A percentile compares a stretch with the other conserved stretches of the same genome.
Conservation (phyloP, 2,329 filamentous ascomycete species). For the Bipolaris zeicola region DNA sequence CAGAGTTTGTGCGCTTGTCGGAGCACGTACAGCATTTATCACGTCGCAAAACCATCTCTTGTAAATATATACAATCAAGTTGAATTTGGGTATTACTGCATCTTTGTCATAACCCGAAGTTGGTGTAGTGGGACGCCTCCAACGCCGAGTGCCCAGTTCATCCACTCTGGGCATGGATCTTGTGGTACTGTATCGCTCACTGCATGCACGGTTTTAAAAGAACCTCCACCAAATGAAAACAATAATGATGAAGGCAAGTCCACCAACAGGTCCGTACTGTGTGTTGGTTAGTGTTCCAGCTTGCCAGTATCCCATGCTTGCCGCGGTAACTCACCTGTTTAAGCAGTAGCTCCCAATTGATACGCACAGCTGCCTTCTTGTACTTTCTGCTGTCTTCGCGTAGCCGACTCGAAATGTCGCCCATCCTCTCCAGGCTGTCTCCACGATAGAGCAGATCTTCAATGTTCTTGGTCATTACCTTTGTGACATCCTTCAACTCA, state of each 20-base stretch:
- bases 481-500: constrained; percentile 95
- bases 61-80: constrained; percentile 6
- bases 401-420: constrained; percentile 85
- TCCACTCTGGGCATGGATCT: background rate
- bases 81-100: constrained; percentile 28
- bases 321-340: constrained; percentile 68
- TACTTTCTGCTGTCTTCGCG: constrained; percentile 96
- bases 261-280: constrained; percentile 86
- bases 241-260: constrained; percentile 78
- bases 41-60: background rate
- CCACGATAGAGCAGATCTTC: constrained; percentile 95
- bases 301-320: background rate
- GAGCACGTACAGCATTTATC: background rate
- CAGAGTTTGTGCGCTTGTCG: background rate
- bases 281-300: constrained; percentile 19
- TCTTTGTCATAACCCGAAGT: constrained; percentile 5
- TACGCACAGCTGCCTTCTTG: constrained; percentile 85
- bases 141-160: constrained; percentile 13
- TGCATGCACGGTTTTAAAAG: constrained; percentile 61
- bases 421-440: constrained; percentile 95
- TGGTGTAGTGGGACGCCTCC: constrained; percentile 8
- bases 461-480: constrained; percentile 99
- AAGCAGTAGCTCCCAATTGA: constrained; percentile 95
- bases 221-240: constrained; percentile 93
- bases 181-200: background rate